Evolutionary conservation across 192 early-diverging fungal species (phyloP).

Genomic region (Cetraspora pellucida): DNA sequence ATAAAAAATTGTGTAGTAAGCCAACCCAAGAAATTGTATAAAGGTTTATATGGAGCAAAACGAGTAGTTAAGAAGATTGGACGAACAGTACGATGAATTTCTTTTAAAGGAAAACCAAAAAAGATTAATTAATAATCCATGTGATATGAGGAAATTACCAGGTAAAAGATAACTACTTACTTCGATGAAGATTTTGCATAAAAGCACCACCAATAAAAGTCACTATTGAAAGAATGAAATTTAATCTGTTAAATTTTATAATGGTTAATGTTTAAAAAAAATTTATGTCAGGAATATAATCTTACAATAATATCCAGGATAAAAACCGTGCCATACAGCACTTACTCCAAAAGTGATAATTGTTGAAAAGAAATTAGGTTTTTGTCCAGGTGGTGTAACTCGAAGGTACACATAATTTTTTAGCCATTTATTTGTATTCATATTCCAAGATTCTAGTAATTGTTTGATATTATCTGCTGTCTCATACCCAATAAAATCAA

Average conservation of each 20-base stretch:
- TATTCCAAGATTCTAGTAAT: constrained; percentile 88
- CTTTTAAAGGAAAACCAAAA: constrained; percentile 30
- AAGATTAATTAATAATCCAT: neutral
- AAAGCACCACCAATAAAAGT: constrained; percentile 67
- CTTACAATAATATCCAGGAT: constrained; percentile 79
- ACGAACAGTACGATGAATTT: constrained; percentile 63
- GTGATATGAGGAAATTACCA: neutral
- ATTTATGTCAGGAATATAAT: constrained; percentile 30
- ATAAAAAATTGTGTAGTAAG: constrained; percentile 62
- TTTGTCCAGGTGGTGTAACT: constrained; percentile 52
- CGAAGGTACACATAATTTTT: constrained; percentile 83
- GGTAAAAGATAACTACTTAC: constrained; percentile 17
- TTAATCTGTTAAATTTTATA: constrained; percentile 23
- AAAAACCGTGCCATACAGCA: constrained; percentile 97
- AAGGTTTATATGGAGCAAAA: constrained; percentile 44
- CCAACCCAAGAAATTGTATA: constrained; percentile 79
- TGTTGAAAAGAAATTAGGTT: constrained; percentile 62
- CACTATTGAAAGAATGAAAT: constrained; percentile 37
- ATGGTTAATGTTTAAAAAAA: constrained; percentile 35
- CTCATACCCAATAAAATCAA: constrained; percentile 76
- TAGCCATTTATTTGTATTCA: constrained; percentile 86
- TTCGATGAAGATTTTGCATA: constrained; percentile 56
- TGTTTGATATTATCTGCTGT: constrained; percentile 73
- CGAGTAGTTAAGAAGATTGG: constrained; percentile 56
- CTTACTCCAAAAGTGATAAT: constrained; percentile 79